Evolutionary conservation across 75 land plant genomes (phyloP).

Genomic region (Sequoiadendron giganteum): DNA sequence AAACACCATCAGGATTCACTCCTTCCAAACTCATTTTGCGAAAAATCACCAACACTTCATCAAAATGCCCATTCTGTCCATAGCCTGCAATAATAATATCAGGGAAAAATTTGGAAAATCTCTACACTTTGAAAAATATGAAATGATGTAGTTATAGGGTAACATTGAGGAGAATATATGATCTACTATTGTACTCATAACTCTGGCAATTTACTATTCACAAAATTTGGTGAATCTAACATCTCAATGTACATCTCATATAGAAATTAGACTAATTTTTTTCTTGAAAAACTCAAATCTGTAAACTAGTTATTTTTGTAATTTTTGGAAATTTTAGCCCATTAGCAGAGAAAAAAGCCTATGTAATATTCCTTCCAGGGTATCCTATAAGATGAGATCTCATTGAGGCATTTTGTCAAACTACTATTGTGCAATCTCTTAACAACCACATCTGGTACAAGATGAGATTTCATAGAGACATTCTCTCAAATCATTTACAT

Average conservation of each 20-base stretch:
- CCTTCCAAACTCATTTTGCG: constrained; percentile 2
- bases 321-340: neutral
- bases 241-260: neutral
- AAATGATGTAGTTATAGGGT: neutral
- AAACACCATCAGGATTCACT: constrained; percentile 5
- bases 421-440: neutral
- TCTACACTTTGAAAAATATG: neutral
- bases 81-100: constrained; percentile 1
- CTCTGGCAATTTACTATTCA: neutral
- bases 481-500: neutral
- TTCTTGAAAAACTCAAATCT: neutral
- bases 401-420: neutral
- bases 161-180: neutral
- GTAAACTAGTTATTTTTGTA: neutral
- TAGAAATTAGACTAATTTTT: too few relatives aligned
- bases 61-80: constrained; percentile 2
- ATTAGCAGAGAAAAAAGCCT: neutral
- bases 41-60: neutral
- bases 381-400: neutral
- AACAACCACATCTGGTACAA: neutral
- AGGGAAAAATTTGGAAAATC: neutral
- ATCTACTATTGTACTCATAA: neutral
- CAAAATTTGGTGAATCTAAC: neutral
- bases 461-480: neutral
- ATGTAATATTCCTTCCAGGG: neutral